These are phyloP conservation scores for Solanum gandarillasii DNA, from an alignment of 257 asterid genomes.

Conservation along the genomic window DNA sequence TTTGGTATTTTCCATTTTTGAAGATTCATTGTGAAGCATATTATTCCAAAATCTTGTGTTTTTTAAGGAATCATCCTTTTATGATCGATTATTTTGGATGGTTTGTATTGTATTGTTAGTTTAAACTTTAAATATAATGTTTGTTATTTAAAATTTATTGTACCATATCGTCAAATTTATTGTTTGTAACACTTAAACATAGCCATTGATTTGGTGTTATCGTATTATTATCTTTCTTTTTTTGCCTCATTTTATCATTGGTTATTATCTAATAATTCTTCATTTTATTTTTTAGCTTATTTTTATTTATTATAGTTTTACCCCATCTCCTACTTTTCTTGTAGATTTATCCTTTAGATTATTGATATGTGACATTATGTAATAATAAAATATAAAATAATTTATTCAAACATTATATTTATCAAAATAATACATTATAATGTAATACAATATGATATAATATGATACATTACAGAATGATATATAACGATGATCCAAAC, in stretches of 20 bases:
- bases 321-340: neutral
- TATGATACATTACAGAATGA: neutral
- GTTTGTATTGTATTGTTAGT: neutral
- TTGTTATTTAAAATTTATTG: neutral
- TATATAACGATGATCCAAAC: neutral
- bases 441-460: neutral
- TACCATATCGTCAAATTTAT: neutral
- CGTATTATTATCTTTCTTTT: neutral
- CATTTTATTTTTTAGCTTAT: neutral
- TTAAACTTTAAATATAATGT: too few relatives aligned
- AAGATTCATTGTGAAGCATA: neutral
- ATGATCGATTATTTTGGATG: neutral
- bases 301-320: neutral
- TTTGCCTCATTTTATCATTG: neutral
- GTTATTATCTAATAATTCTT: neutral
- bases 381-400: neutral
- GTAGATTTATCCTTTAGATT: neutral
- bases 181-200: neutral
- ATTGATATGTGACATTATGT: neutral
- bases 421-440: neutral
- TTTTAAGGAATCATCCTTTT: neutral
- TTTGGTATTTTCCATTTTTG: neutral
- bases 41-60: neutral
- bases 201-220: neutral
- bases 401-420: neutral